Evolutionary conservation across 78 protist species (phyloP).

Genomic region (Dictyostelium capitatum): DNA sequence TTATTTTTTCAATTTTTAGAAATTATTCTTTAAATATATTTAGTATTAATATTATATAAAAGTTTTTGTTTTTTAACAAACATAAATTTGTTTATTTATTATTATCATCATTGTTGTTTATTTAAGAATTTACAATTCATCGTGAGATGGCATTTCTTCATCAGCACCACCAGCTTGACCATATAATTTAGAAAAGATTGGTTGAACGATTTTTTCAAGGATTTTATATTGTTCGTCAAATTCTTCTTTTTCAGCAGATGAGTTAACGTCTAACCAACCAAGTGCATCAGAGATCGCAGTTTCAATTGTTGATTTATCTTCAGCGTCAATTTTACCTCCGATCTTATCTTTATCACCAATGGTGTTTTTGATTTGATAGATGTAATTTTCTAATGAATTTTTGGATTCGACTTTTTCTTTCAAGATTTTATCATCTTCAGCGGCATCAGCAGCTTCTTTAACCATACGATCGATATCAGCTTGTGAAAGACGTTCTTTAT

Average conservation of each 20-base stretch:
- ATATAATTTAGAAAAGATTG: constrained; percentile 97
- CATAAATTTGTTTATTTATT: too few relatives aligned
- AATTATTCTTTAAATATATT: too few relatives aligned
- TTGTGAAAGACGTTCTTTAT: constrained; percentile 91
- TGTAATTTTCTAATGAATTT: constrained; percentile 92
- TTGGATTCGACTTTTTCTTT: constrained; percentile 89
- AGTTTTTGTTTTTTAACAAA: too few relatives aligned
- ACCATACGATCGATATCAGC: constrained; percentile 96
- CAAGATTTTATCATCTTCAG: constrained; percentile 90
- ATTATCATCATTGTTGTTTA: too few relatives aligned
- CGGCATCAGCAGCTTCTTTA: constrained; percentile 93
- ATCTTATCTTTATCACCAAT: constrained; percentile 82
- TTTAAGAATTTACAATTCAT: constrained; percentile 92
- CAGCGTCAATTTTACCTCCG: constrained; percentile 92
- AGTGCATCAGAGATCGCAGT: constrained; percentile 93
- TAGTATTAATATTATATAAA: too few relatives aligned
- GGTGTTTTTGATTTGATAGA: constrained; percentile 88
- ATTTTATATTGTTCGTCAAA: constrained; percentile 95
- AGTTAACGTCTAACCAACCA: constrained; percentile 95
- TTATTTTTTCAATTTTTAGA: too few relatives aligned
- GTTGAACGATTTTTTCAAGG: constrained; percentile 94
- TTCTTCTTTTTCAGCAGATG: constrained; percentile 95
- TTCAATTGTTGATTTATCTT: constrained; percentile 86
- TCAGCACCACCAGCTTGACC: constrained; percentile 69
- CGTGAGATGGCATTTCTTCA: constrained; percentile 88